These are phyloP conservation scores for Anisodus tanguticus DNA, from an alignment of 257 asterid genomes.

Conservation along the genomic window DNA sequence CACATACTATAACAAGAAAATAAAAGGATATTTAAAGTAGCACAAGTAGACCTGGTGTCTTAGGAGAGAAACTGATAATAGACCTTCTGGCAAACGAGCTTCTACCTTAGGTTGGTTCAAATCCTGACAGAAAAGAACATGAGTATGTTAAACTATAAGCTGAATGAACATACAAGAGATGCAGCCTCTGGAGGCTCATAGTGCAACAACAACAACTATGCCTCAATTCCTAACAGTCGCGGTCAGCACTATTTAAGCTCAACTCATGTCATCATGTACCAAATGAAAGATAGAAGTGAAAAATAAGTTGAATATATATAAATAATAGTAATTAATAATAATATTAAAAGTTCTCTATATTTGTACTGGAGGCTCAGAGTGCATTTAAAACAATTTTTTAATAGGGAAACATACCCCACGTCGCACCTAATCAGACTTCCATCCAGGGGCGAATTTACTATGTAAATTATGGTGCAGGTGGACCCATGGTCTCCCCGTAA, in stretches of 20 bases:
- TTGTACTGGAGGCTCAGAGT: too few species aligned
- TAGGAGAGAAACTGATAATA: constrained; percentile 87
- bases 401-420: too few species aligned
- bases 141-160: constrained; percentile 2
- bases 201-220: neutral
- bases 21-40: constrained; percentile 33
- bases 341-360: neutral
- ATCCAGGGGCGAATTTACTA: too few species aligned
- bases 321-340: neutral
- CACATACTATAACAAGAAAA: constrained; percentile 36
- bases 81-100: constrained; percentile 65
- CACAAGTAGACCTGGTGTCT: constrained; percentile 87
- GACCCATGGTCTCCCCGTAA: too few species aligned
- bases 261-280: neutral
- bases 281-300: neutral
- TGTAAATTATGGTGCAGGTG: too few species aligned
- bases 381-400: too few species aligned
- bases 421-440: too few species aligned
- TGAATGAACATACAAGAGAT: neutral
- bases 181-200: neutral
- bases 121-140: constrained; percentile 59
- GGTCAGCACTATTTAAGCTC: neutral
- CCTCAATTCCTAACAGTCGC: neutral
- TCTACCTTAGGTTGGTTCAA: constrained; percentile 68
- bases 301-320: neutral